Conservation (phyloP, 164 flowering plant species). For the Santalum album region DNA sequence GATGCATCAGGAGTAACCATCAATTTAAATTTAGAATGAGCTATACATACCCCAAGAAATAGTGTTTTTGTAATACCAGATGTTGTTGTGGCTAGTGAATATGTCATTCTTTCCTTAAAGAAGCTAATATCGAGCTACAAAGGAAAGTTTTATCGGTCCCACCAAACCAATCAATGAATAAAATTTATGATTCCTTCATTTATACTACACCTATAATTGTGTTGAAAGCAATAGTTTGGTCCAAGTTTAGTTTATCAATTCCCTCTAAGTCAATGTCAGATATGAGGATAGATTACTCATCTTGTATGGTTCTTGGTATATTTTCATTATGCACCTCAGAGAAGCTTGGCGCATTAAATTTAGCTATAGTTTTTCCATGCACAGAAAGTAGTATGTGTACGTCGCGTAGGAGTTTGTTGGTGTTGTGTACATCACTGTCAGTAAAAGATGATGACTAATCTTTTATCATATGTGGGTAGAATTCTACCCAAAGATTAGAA, state of each 20-base stretch:
- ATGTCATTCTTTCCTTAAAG: slow-evolving; percentile 1
- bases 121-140: slow-evolving; percentile 9
- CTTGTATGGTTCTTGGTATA: too few relatives aligned
- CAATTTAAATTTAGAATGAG: slow-evolving; percentile 22
- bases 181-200: not conserved
- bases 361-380: too few relatives aligned
- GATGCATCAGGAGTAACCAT: not conserved
- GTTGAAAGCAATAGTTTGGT: not conserved
- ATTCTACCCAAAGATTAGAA: not conserved
- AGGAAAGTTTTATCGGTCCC: slow-evolving; percentile 17
- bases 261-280: not conserved
- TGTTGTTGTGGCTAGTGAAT: slow-evolving; percentile 11
- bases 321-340: too few relatives aligned
- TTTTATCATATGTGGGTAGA: not conserved
- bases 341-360: too few relatives aligned
- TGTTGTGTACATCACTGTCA: not conserved
- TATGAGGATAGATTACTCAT: not conserved
- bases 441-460: not conserved
- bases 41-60: slow-evolving; percentile 13
- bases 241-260: not conserved
- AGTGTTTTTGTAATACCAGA: slow-evolving; percentile 13
- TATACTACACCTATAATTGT: not conserved
- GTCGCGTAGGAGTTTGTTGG: not conserved
- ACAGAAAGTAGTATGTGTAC: too few relatives aligned
- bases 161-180: slow-evolving; percentile 17